Conservation (phyloP, 2,329 filamentous ascomycete species). For the Colletotrichum echinochloae region DNA sequence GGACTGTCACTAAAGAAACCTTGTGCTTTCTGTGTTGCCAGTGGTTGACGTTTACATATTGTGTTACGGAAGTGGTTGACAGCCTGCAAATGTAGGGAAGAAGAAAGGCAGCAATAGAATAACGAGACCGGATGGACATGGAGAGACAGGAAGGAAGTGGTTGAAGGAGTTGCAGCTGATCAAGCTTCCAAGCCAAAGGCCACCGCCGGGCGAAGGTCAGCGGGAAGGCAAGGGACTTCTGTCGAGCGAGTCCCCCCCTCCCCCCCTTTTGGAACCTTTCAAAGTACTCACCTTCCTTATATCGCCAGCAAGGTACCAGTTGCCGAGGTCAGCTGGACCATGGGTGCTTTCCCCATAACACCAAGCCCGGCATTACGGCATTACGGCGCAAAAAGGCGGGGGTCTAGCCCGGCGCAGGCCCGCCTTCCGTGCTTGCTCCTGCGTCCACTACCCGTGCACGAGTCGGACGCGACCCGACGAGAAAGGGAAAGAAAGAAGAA, state of each 20-base stretch:
- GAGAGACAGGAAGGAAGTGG: neutral
- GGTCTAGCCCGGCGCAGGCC: conserved; percentile 25
- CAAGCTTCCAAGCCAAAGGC: neutral
- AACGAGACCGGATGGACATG: neutral
- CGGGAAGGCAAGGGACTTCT: conserved; percentile 3
- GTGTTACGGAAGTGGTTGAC: too few species aligned
- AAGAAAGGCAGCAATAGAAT: neutral
- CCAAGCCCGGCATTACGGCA: conserved; percentile 39
- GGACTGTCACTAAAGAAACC: neutral
- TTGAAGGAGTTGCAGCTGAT: neutral
- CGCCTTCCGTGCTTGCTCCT: conserved; percentile 6
- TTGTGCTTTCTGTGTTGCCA: neutral
- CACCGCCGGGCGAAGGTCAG: neutral
- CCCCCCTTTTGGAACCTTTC: conserved; percentile 1
- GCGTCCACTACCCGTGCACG: neutral
- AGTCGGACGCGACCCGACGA: conserved; percentile 31
- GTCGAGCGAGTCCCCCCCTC: neutral
- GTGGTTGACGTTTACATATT: too few species aligned
- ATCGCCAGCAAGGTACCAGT: conserved; percentile 1
- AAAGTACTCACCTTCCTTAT: conserved; percentile 25
- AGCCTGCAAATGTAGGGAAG: neutral
- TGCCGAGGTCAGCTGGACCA: conserved; percentile 25
- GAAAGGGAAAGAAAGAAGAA: neutral
- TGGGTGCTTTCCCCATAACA: conserved; percentile 18
- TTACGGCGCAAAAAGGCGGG: conserved; percentile 36